Percentiles rank a stretch among this genome's conserved stretches.
phyloP scores from a whole-genome alignment of 2,329 filamentous ascomycete genomes.

The Chlorencoelia australis region DNA sequence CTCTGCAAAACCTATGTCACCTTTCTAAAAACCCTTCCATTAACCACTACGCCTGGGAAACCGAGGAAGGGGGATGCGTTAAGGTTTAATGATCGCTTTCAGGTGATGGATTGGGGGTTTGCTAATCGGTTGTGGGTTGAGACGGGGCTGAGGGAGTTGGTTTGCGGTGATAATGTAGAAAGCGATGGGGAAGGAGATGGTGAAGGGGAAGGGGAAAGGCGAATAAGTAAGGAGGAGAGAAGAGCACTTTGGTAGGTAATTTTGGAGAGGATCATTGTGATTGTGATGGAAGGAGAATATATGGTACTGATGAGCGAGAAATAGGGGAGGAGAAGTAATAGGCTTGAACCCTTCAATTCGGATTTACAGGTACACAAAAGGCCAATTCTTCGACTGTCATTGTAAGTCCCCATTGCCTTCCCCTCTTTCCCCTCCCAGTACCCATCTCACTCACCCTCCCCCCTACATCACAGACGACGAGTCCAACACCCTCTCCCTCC shows the following conservation, averaged over 20 bases:
- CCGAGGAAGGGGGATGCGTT: conserved; percentile 59
- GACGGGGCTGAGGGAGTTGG: conserved; percentile 57
- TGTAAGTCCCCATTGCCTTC: conserved; percentile 51
- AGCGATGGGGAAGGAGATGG: conserved; percentile 10
- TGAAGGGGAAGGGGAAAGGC: conserved; percentile 18
- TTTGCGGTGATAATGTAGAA: conserved; percentile 17
- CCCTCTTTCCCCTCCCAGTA: conserved; percentile 2
- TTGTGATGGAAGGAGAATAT: neutral
- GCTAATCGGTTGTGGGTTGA: conserved; percentile 66
- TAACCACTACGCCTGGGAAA: conserved; percentile 53
- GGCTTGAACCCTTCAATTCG: conserved; percentile 83
- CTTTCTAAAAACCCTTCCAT: conserved; percentile 48
- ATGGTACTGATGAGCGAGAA: conserved; percentile 14
- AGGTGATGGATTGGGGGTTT: conserved; percentile 67
- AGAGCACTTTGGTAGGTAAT: conserved; percentile 24
- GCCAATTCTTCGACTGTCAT: conserved; percentile 87
- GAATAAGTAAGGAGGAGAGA: conserved; percentile 20
- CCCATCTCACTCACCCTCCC: conserved; percentile 1
- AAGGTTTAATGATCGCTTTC: conserved; percentile 82
- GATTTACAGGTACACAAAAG: conserved; percentile 75
- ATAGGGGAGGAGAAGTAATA: conserved; percentile 74
- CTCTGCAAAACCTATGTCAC: conserved; percentile 55
- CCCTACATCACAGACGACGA: conserved; percentile 60
- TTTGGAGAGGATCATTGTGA: no score
- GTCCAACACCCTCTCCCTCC: conserved; percentile 60